Evolutionary conservation across 345 rosid species (phyloP).

Genomic region (Acer campestre): DNA sequence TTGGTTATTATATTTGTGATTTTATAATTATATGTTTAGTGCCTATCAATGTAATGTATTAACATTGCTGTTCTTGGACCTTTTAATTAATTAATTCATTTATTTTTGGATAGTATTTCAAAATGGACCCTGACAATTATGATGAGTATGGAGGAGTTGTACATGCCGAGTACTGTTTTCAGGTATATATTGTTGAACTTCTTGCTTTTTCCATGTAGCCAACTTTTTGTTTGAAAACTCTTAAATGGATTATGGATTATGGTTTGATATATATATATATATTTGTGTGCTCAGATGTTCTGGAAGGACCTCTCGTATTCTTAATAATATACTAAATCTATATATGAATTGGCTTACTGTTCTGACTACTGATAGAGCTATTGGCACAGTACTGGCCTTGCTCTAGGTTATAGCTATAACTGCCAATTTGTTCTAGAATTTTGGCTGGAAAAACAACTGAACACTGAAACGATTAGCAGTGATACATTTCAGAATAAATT

Average conservation of each 20-base stretch:
- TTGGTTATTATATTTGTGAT: not conserved
- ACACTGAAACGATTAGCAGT: not conserved
- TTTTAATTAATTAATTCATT: conserved; percentile 16
- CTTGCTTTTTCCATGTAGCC: conserved; percentile 4
- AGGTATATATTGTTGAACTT: conserved; percentile 50
- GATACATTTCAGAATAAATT: not conserved
- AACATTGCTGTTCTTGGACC: not conserved
- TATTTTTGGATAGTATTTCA: conserved; percentile 62
- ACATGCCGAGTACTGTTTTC: conserved; percentile 88
- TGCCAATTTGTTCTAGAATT: not conserved
- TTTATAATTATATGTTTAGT: conserved; percentile 5
- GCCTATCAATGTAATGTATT: not conserved
- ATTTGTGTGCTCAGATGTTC: not conserved
- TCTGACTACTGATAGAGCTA: not conserved
- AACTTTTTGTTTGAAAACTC: not conserved
- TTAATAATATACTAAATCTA: not conserved
- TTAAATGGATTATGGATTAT: not conserved
- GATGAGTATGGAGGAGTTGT: conserved; percentile 73
- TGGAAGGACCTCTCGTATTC: not conserved
- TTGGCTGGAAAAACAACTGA: not conserved
- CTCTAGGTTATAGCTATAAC: not conserved
- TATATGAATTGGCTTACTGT: not conserved
- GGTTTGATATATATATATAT: not conserved
- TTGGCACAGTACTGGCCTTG: not conserved
- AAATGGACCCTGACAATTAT: conserved; percentile 75